Percentiles rank a stretch among this genome's conserved stretches.
These are phyloP conservation scores for Nyctanthes arbortristis DNA, from an alignment of 257 asterid species.

Conservation along the genomic window DNA sequence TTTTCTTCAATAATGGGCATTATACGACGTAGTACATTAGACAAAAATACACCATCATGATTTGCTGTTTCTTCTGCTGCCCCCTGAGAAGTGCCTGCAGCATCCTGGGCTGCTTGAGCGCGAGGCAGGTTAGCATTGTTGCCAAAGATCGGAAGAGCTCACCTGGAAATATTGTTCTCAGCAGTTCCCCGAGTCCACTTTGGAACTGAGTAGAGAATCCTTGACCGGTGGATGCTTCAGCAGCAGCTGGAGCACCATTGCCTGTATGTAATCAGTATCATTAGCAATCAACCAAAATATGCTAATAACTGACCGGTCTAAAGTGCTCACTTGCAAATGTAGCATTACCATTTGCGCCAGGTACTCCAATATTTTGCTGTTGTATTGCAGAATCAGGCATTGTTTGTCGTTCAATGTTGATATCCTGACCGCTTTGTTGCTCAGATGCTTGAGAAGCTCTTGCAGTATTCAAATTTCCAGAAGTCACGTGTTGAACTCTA, in stretches of 20 bases:
- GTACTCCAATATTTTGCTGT: constrained; percentile 35
- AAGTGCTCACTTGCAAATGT: not conserved
- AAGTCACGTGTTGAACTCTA: constrained; percentile 58
- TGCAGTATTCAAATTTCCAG: constrained; percentile 40
- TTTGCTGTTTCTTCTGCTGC: constrained; percentile 41
- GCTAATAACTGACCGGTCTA: not conserved
- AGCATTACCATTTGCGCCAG: constrained; percentile 45
- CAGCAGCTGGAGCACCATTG: constrained; percentile 28
- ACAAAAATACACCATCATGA: constrained; percentile 61
- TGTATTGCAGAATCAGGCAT: constrained; percentile 41
- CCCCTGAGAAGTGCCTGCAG: constrained; percentile 40
- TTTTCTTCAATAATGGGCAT: constrained; percentile 70
- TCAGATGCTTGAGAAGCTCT: constrained; percentile 53
- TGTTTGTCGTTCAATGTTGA: constrained; percentile 34
- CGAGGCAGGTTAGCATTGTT: constrained; percentile 26
- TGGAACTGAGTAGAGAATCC: constrained; percentile 45
- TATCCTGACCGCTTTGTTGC: constrained; percentile 36
- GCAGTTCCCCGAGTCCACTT: constrained; percentile 59
- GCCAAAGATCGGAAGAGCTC: constrained; percentile 39
- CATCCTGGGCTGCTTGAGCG: constrained; percentile 40
- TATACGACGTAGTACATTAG: constrained; percentile 66
- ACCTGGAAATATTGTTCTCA: constrained; percentile 53
- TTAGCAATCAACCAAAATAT: not conserved
- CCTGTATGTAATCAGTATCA: constrained; percentile 33
- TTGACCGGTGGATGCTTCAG: constrained; percentile 44